Evolutionary conservation across 2,329 filamentous ascomycete genomes (phyloP), one percentile per base, ranked within the genome.

Genomic region (Sporothrix phasma): DNA sequence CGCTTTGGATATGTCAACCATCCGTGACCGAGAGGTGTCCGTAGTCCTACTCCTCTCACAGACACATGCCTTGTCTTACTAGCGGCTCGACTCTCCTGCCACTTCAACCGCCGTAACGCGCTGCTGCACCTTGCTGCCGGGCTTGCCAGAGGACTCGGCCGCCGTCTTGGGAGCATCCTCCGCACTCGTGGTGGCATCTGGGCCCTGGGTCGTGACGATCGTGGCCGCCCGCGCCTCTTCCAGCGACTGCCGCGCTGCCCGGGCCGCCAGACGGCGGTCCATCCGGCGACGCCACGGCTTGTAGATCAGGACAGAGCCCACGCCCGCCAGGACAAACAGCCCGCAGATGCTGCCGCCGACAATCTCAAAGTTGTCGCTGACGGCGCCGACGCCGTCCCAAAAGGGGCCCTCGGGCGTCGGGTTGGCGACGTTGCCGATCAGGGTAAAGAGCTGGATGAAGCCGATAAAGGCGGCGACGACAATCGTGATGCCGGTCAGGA

Each of bases 311-410:
- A 96, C 82, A 7, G 90, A 91, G 0, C 89, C 79, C 1, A 84
- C 74, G 0, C 92, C 93, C 54, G 91, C 87, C 0, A 96, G 74
- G 0, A 96, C 76, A 69, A 97, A 97, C 0, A 90, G 80, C 0
- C 87, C 92, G 68, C 92, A 96, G 39, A 99, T 96, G 17, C 82
- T 83, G 1, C 90, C 94, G 10, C 92, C 92, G 53, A 96, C 87
- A 66, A 93, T 83, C 74, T 96, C 90, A 69, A 91, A 96, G 72
- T 92, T 81, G 67, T 96, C 90, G 0, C 89, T 86, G 0, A 88
- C 85, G 0, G 80, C 83, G 59, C 85, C 83, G 0, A 97, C 88
- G 0, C 92, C 92, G 61, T 96, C 87, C 94, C 94, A 97, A 74
- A 97, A 97, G n/a, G 74, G 75, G 0, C 91, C 92, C 17, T 81